A percentile compares a stretch with the other conserved stretches of the same genome.
These are phyloP conservation scores for Pythium rishiriense DNA, from an alignment of 352 stramenopile genomes.

Conservation along the genomic window DNA sequence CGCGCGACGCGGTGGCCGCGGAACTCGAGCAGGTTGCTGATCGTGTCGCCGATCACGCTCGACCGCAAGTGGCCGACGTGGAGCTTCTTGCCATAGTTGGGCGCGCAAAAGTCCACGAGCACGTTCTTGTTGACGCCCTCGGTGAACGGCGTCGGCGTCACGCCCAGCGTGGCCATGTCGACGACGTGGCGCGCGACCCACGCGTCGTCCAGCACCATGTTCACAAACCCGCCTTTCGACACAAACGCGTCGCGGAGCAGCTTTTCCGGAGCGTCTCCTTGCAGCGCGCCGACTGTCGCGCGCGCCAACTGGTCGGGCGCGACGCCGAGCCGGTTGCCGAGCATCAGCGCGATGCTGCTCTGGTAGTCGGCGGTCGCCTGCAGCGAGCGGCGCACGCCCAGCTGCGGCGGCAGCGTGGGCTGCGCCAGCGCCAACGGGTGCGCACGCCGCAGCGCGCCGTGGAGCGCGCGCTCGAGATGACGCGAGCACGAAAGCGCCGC, in stretches of 20 bases:
- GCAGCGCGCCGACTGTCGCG: constrained; percentile 19
- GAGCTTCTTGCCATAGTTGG: constrained; percentile 86
- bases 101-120: constrained; percentile 81
- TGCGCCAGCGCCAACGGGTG: constrained; percentile 34
- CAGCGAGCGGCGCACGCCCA: constrained; percentile 68
- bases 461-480: constrained; percentile 50
- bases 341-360: constrained; percentile 62
- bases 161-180: constrained; percentile 56
- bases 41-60: constrained; percentile 76
- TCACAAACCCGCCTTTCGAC: constrained; percentile 74
- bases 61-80: constrained; percentile 83
- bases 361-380: constrained; percentile 76
- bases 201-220: constrained; percentile 67
- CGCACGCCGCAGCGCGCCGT: constrained; percentile 36
- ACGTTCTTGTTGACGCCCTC: constrained; percentile 37
- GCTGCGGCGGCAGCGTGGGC: constrained; percentile 32
- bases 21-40: constrained; percentile 84
- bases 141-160: constrained; percentile 29
- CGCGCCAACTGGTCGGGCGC: constrained; percentile 44
- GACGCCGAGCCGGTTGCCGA: constrained; percentile 47
- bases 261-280: constrained; percentile 26
- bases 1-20: constrained; percentile 66
- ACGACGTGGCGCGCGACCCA: constrained; percentile 67
- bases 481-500: constrained; percentile 48
- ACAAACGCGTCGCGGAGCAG: constrained; percentile 43